Conservation (phyloP, 352 stramenopile genomes). For the Phytophthora agathidicida region DNA sequence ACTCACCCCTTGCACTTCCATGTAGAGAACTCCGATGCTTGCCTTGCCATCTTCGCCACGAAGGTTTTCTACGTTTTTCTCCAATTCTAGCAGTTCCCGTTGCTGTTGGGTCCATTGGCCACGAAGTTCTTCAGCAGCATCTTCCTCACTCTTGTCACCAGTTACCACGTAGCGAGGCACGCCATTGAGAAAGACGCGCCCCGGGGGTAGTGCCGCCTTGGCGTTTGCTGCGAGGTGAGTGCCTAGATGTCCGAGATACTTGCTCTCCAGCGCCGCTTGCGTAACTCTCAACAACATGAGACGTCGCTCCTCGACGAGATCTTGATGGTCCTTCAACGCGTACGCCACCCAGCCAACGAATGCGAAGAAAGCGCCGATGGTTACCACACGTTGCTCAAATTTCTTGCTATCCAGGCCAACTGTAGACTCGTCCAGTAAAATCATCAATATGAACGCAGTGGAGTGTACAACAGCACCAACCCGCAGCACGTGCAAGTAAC, state of each 20-base stretch:
- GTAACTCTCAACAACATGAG: slow-evolving; percentile 23
- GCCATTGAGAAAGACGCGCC: slow-evolving; percentile 77
- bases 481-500: slow-evolving; percentile 60
- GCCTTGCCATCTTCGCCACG: slow-evolving; percentile 12
- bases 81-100: slow-evolving; percentile 38
- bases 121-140: slow-evolving; percentile 72
- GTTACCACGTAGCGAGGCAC: slow-evolving; percentile 72
- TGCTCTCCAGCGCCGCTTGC: slow-evolving; percentile 57
- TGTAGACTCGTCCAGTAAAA: slow-evolving; percentile 12
- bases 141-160: slow-evolving; percentile 69
- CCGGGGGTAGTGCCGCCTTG: slow-evolving; percentile 38
- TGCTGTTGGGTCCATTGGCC: slow-evolving; percentile 59
- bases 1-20: slow-evolving; percentile 71
- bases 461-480: slow-evolving; percentile 62
- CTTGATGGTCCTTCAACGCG: slow-evolving; percentile 38
- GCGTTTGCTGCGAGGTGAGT: slow-evolving; percentile 28
- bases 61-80: slow-evolving; percentile 49
- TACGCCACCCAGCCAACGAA: slow-evolving; percentile 52
- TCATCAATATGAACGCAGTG: slow-evolving; percentile 37
- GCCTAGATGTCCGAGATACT: slow-evolving; percentile 61
- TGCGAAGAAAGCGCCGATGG: slow-evolving; percentile 21
- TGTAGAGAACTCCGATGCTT: slow-evolving; percentile 48
- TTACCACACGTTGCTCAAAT: slow-evolving; percentile 24
- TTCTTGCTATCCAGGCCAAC: slow-evolving; percentile 32
- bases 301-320: slow-evolving; percentile 37